phyloP scores from a whole-genome alignment of 257 asterid genomes.

The Nicotiana otophora region DNA sequence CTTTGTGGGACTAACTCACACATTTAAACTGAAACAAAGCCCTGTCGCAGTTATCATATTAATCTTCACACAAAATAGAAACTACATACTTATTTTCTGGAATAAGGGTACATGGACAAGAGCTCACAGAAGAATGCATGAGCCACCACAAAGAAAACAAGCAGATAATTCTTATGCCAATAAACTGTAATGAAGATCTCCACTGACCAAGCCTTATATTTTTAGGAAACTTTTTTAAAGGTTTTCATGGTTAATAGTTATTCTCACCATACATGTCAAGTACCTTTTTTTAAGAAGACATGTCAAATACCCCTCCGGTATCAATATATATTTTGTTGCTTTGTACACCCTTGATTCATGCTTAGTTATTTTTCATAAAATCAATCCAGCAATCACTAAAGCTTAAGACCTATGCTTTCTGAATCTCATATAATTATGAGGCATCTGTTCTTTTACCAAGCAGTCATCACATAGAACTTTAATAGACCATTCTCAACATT shows the following conservation, averaged over 20 bases:
- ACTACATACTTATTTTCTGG: neutral
- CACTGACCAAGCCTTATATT: neutral
- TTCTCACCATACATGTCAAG: neutral
- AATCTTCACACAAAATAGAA: neutral
- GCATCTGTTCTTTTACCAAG: neutral
- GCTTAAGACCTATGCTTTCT: neutral
- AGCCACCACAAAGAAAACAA: too few species aligned
- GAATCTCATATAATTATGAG: neutral
- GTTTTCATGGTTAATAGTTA: neutral
- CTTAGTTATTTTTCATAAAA: neutral
- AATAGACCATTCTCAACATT: neutral
- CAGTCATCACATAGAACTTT: neutral
- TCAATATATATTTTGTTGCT: neutral
- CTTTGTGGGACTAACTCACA: neutral
- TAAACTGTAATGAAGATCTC: neutral
- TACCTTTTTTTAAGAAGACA: neutral
- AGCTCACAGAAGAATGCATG: neutral
- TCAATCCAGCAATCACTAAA: neutral
- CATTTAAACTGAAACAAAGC: too few species aligned
- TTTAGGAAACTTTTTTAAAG: too few species aligned
- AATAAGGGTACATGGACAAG: neutral
- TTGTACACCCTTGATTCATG: neutral
- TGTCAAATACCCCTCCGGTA: neutral
- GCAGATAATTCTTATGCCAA: neutral
- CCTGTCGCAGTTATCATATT: neutral